phyloP scores from a whole-genome alignment of 2,329 filamentous ascomycete species.

The Fusarium marasasianum region DNA sequence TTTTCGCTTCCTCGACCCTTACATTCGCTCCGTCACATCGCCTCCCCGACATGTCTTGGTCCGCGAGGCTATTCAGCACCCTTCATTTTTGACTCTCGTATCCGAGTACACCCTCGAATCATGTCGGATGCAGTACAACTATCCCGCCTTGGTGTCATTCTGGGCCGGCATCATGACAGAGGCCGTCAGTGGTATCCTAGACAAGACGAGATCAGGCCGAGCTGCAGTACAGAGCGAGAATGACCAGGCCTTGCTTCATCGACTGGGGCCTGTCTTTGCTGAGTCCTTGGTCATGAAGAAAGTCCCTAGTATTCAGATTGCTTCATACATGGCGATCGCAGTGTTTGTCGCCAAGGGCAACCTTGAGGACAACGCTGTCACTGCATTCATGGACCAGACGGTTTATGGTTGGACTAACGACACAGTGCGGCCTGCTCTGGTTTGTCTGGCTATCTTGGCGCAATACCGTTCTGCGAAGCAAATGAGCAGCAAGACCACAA shows the following conservation, averaged over 20 bases:
- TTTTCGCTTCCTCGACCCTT: slow-evolving; percentile 87
- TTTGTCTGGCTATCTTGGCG: slow-evolving; percentile 82
- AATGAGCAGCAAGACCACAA: slow-evolving; percentile 75
- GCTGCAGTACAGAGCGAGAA: slow-evolving; percentile 80
- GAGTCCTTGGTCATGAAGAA: slow-evolving; percentile 80
- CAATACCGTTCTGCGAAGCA: slow-evolving; percentile 78
- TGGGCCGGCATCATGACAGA: slow-evolving; percentile 92
- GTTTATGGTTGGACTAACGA: slow-evolving; percentile 79
- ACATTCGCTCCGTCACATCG: slow-evolving; percentile 78
- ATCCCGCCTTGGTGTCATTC: slow-evolving; percentile 83
- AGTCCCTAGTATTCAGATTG: slow-evolving; percentile 81
- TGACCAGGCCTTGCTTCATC: slow-evolving; percentile 78
- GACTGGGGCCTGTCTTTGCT: slow-evolving; percentile 75
- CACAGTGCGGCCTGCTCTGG: slow-evolving; percentile 76
- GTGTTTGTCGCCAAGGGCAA: slow-evolving; percentile 85
- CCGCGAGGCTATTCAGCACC: slow-evolving; percentile 82
- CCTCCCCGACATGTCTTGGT: slow-evolving; percentile 85
- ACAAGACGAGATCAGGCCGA: slow-evolving; percentile 79
- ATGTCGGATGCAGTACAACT: slow-evolving; percentile 75
- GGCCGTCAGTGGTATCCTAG: slow-evolving; percentile 83
- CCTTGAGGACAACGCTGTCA: slow-evolving; percentile 81
- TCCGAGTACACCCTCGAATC: slow-evolving; percentile 83
- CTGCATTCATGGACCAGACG: slow-evolving; percentile 89
- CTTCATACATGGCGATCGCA: slow-evolving; percentile 89
- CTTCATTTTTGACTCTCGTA: slow-evolving; percentile 77